Base-by-base conservation (phyloP, 2,329 filamentous ascomycete species). In the Tolypocladium tundrense region DNA sequence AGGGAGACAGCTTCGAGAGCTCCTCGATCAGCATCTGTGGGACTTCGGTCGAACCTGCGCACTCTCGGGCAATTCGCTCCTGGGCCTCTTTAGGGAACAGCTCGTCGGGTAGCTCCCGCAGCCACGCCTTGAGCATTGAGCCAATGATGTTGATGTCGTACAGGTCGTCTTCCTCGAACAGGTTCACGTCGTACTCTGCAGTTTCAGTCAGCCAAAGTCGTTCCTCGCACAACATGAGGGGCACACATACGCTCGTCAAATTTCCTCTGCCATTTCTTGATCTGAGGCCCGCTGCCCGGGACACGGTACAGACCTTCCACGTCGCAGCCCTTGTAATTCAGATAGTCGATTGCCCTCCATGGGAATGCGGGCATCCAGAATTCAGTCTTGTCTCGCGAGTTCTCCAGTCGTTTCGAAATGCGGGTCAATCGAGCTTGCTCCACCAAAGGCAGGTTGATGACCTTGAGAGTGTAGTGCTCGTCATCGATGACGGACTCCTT, bases 291-390 rank as follows among this genome's bases (percentile, higher is more conserved):
- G 70, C 91, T 95, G 33, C 93, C 93, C 14, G 93, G 92, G 48
- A 97, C 88, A 59, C 93, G 86, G 70, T 97, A 97, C 4, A 97
- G 79, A 4, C 93, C 93, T 72, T 97, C 93, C 43, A 96, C 90
- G 67, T 97, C 92, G 65, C 89, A 94, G 43, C 91, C 91, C 69
- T 94, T 95, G 73, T 92, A 94, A 72, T 97, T 97, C 56, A 97
- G 78, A 70, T 96, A 97, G 74, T 97, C 93, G 63, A 97, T 97
- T 59, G 91, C 95, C 62, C 93, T 83, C 88, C 93, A 97, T 0
- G 93, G 92, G 59, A 97, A 87, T 8, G 91, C 90, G 14, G 93
- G 93, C 92, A 97, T 96, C 93, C 93, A 97, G 69, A 95, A 97
- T 68, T 97, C 93, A 0, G 93, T 97, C 78, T 97, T 97, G 69